Percentiles rank a stretch among this genome's conserved stretches.
Evolutionary conservation across 2,329 filamentous ascomycete species (phyloP).

Genomic region (Curvularia spicifera): DNA sequence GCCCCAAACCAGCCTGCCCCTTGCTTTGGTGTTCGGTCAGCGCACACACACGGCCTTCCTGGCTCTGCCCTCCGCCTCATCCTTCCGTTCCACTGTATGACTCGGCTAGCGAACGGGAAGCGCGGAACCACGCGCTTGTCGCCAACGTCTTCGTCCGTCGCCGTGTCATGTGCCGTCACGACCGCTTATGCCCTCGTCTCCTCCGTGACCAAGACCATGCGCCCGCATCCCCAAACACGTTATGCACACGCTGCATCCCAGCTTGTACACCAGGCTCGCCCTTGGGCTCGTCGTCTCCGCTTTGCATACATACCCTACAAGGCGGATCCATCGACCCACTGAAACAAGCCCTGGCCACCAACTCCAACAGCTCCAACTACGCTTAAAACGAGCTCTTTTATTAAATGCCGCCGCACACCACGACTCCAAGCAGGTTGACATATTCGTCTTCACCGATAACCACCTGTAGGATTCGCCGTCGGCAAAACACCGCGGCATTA

Average conservation of each 20-base stretch:
- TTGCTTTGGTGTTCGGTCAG: constrained; percentile 17
- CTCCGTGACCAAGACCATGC: constrained; percentile 11
- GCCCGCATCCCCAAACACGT: background rate
- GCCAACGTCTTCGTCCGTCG: constrained; percentile 17
- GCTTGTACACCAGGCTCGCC: background rate
- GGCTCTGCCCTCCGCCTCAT: constrained; percentile 23
- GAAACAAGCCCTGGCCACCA: background rate
- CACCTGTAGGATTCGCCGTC: constrained; percentile 11
- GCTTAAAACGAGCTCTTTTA: background rate
- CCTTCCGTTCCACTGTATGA: constrained; percentile 22
- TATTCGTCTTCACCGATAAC: constrained; percentile 5
- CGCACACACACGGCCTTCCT: constrained; percentile 13
- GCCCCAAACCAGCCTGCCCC: constrained; percentile 7
- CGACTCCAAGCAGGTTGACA: background rate
- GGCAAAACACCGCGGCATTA: constrained; percentile 12
- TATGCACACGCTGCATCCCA: background rate
- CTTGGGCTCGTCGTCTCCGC: background rate
- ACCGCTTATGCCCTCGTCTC: constrained; percentile 8
- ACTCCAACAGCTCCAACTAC: constrained; percentile 2
- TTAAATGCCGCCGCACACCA: background rate
- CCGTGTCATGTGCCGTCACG: constrained; percentile 5
- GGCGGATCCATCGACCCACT: background rate
- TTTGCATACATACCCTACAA: background rate
- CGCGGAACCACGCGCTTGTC: constrained; percentile 32
- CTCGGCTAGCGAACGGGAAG: constrained; percentile 26